These are phyloP conservation scores for Cordyceps militaris DNA, from an alignment of 2,329 filamentous ascomycete species.

Conservation along the genomic window DNA sequence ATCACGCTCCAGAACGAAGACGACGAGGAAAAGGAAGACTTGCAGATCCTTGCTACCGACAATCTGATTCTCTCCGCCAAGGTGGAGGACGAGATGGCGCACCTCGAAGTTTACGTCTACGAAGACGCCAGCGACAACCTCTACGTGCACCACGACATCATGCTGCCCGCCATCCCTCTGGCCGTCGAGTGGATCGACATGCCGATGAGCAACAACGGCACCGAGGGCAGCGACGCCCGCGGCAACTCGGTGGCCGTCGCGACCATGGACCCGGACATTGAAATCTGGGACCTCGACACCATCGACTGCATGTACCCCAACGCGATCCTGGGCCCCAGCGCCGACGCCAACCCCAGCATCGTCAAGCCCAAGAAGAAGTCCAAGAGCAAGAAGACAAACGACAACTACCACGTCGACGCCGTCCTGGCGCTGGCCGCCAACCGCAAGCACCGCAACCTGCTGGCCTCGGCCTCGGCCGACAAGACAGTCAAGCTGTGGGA, in stretches of 20 bases:
- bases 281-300: conserved; percentile 95
- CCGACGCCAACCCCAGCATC: conserved; percentile 43
- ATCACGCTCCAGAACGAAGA: conserved; percentile 72
- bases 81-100: conserved; percentile 93
- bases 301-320: conserved; percentile 98
- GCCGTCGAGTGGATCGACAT: conserved; percentile 94
- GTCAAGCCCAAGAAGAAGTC: conserved; percentile 86
- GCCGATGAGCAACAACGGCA: conserved; percentile 64
- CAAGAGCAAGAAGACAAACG: conserved; percentile 82
- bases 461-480: conserved; percentile 92
- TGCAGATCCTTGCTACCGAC: conserved; percentile 87
- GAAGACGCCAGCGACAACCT: conserved; percentile 93
- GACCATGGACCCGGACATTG: conserved; percentile 97
- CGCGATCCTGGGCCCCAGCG: conserved; percentile 79
- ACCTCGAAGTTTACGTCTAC: conserved; percentile 95
- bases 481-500: conserved; percentile 98
- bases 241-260: conserved; percentile 94
- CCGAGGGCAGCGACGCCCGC: conserved; percentile 53
- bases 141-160: conserved; percentile 98
- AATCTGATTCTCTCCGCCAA: conserved; percentile 89
- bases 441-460: conserved; percentile 84
- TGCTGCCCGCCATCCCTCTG: conserved; percentile 93
- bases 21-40: conserved; percentile 79
- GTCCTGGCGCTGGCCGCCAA: conserved; percentile 89
- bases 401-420: conserved; percentile 88